Evolutionary conservation across 1,139 yeast species (phyloP).

Genomic region (Zygosaccharomyces sapae): DNA sequence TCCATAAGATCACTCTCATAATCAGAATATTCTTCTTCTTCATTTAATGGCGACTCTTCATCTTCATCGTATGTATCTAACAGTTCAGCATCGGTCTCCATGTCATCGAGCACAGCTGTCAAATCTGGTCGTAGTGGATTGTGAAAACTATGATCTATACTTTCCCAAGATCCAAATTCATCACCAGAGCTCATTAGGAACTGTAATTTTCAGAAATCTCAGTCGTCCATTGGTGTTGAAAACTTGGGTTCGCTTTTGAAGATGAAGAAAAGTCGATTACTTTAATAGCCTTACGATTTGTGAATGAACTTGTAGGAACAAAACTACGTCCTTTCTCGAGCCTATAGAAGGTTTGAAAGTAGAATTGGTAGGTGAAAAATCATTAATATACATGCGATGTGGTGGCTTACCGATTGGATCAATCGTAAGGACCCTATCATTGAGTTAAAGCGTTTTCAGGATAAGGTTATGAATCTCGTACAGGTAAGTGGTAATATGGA

Average conservation of each 20-base stretch:
- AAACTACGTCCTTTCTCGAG: neutral
- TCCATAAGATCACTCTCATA: constrained; percentile 17
- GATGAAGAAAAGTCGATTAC: constrained; percentile 1
- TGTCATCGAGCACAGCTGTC: neutral
- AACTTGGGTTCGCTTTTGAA: neutral
- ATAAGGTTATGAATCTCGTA: constrained; percentile 17
- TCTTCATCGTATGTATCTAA: constrained; percentile 10
- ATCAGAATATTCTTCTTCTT: constrained; percentile 20
- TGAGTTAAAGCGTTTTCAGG: constrained; percentile 18
- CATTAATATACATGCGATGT: neutral
- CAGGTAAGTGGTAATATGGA: constrained; percentile 16
- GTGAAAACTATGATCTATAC: neutral
- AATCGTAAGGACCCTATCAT: constrained; percentile 8
- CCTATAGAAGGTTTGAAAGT: neutral
- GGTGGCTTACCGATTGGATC: constrained; percentile 13
- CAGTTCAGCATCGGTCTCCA: constrained; percentile 1
- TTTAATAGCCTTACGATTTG: no score
- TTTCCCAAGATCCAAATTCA: constrained; percentile 1
- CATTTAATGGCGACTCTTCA: constrained; percentile 8
- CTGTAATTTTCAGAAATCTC: neutral
- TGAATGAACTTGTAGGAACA: neutral
- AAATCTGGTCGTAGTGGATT: constrained; percentile 4
- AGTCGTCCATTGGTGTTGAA: neutral
- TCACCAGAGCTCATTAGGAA: constrained; percentile 5
- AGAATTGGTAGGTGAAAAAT: neutral